Evolutionary conservation across 192 early-diverging fungal genomes (phyloP), one percentile per base, ranked within the genome.

Genomic region (Piromyces finnis): DNA sequence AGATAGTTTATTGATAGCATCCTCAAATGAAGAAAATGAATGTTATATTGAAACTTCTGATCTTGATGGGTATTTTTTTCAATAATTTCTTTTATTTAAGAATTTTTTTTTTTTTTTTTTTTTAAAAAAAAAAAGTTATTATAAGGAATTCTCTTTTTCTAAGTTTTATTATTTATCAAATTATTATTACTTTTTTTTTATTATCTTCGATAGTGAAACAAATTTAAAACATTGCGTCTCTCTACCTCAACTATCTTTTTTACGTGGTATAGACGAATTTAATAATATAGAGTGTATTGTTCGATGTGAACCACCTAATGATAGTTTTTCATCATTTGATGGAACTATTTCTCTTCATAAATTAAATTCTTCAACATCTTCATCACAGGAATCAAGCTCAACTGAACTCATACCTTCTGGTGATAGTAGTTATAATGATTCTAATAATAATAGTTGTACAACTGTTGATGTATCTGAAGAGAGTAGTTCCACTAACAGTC

Each of bases 1-100:
- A 5, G 95, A 96, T 84, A 85, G 93, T 80, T 80, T 96, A 5
- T 85, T 96, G 78, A 78, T 96, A 28, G 87, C 88, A 27, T 91
- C 93, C 2, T 86, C 91, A 15, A 90, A 90, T 14, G 88, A 88
- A 36, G 90, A 95, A 78, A 93, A 92, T 30, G 87, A 88, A 30
- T 95, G 93, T 79, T 95, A 90, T 88, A 91, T 96, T 35, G 94
- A 96, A 84, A 96, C 95, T 0, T 90, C 94, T 0, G 91, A 94
- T 27, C 86, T 96, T 79, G 95, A 96, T 83, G 95, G 95, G 51
- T 68, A 68, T 37, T 35, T 35, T 35, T 35, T 7, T 35, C 3
- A 22, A 22, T 51, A 51, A 51, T 22, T 14, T n/a, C n/a, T n/a
- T n/a, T n/a, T n/a, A n/a, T n/a, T n/a, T n/a, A n/a, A n/a, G n/a